These are phyloP conservation scores for Pseudocercospora vitis DNA, from an alignment of 2,329 filamentous ascomycete genomes.

Conservation along the genomic window DNA sequence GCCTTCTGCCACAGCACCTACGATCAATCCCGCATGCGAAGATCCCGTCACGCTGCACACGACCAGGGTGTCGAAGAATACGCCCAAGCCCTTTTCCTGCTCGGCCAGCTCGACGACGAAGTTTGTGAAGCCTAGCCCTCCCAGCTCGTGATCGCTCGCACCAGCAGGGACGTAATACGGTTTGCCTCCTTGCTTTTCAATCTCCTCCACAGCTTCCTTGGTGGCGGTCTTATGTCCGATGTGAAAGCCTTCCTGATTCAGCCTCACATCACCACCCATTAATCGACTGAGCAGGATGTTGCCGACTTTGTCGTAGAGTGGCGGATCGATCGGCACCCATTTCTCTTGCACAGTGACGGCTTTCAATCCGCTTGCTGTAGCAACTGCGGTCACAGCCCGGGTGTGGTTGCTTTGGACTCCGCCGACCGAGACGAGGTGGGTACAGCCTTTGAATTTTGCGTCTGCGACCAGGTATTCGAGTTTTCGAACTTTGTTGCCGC, in stretches of 20 bases:
- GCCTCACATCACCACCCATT: constrained; percentile 49
- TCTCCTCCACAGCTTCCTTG: constrained; percentile 55
- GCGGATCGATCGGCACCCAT: constrained; percentile 35
- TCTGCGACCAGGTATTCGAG: constrained; percentile 42
- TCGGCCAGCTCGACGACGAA: constrained; percentile 68
- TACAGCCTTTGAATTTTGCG: constrained; percentile 32
- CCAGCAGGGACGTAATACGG: constrained; percentile 73
- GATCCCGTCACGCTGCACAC: constrained; percentile 68
- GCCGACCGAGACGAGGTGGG: constrained; percentile 40
- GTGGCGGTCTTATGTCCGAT: constrained; percentile 65
- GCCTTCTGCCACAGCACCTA: constrained; percentile 61
- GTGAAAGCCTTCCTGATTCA: constrained; percentile 62
- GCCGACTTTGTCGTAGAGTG: constrained; percentile 53
- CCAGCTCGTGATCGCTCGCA: constrained; percentile 68
- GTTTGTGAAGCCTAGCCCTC: constrained; percentile 68
- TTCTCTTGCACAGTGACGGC: constrained; percentile 36
- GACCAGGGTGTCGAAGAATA: constrained; percentile 67
- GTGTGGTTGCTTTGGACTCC: constrained; percentile 44
- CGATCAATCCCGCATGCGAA: constrained; percentile 70
- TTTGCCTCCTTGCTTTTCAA: constrained; percentile 55
- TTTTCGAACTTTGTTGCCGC: constrained; percentile 44
- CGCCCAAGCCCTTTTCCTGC: constrained; percentile 61
- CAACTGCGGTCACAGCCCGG: constrained; percentile 39
- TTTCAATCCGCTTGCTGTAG: constrained; percentile 36
- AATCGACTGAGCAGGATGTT: constrained; percentile 69